Conservation (phyloP, 2,329 filamentous ascomycete genomes). For the Sporothrix brasiliensis region DNA sequence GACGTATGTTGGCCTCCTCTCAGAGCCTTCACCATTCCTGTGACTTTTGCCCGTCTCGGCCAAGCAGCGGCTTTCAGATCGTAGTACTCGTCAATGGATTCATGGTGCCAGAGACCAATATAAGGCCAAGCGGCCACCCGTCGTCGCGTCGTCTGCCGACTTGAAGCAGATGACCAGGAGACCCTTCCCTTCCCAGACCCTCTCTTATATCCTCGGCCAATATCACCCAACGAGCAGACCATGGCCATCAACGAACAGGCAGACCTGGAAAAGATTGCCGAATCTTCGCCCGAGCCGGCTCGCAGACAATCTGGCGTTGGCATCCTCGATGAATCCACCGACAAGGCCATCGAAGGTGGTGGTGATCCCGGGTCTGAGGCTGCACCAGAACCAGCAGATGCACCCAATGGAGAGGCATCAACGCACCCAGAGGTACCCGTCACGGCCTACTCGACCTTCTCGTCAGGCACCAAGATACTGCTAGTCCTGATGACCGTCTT, state of each 20-base stretch:
- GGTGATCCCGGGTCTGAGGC: background rate
- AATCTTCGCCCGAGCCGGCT: background rate
- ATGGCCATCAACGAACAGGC: background rate
- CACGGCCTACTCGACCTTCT: constrained; percentile 38
- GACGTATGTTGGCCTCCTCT: background rate
- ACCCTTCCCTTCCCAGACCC: background rate
- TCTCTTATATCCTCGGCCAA: background rate
- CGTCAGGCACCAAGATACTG: constrained; percentile 37
- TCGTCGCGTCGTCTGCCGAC: background rate
- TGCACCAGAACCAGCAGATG: background rate
- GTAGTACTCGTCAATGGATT: background rate
- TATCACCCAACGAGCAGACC: background rate
- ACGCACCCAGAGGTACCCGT: background rate
- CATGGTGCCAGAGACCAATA: constrained; percentile 16
- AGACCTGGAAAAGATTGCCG: background rate
- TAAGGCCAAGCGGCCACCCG: constrained; percentile 7
- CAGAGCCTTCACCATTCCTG: background rate
- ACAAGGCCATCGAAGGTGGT: background rate
- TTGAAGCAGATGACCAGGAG: constrained; percentile 1
- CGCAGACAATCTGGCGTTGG: background rate
- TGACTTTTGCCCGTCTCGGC: constrained; percentile 8
- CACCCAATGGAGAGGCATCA: background rate
- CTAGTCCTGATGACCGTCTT: constrained; percentile 41
- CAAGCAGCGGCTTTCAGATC: background rate
- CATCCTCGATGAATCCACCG: background rate